phyloP scores from a whole-genome alignment of 257 asterid genomes.

The Galeopsis tetrahit region DNA sequence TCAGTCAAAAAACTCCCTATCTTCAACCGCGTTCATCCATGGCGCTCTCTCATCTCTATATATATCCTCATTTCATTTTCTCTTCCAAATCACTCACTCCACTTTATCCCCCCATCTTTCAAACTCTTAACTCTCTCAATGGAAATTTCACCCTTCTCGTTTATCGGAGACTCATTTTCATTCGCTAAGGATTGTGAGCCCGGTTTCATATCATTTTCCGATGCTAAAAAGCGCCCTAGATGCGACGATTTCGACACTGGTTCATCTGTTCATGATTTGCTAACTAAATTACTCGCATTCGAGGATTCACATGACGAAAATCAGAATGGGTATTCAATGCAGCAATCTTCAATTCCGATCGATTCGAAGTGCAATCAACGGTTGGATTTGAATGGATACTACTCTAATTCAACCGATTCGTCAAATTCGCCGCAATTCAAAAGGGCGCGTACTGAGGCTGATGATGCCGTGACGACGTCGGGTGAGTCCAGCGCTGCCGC shows the following conservation, averaged over 20 bases:
- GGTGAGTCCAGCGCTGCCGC: constrained; percentile 33
- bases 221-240: constrained; percentile 36
- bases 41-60: not conserved
- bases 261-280: constrained; percentile 34
- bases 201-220: constrained; percentile 31
- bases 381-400: not conserved
- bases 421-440: constrained; percentile 33
- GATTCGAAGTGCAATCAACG: constrained; percentile 4
- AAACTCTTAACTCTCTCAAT: constrained; percentile 9
- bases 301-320: constrained; percentile 11
- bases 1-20: constrained; percentile 36
- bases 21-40: not conserved
- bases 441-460: constrained; percentile 35
- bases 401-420: not conserved
- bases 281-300: constrained; percentile 31
- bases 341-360: not conserved
- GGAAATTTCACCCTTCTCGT: constrained; percentile 43
- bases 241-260: constrained; percentile 17
- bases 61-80: not conserved
- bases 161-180: constrained; percentile 35
- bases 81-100: not conserved
- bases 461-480: constrained; percentile 12
- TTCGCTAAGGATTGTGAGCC: constrained; percentile 40
- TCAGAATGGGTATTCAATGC: not conserved
- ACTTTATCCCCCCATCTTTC: constrained; percentile 6